Evolutionary conservation across 169 alveolate genomes (phyloP).

Genomic region (Theileria equi): DNA sequence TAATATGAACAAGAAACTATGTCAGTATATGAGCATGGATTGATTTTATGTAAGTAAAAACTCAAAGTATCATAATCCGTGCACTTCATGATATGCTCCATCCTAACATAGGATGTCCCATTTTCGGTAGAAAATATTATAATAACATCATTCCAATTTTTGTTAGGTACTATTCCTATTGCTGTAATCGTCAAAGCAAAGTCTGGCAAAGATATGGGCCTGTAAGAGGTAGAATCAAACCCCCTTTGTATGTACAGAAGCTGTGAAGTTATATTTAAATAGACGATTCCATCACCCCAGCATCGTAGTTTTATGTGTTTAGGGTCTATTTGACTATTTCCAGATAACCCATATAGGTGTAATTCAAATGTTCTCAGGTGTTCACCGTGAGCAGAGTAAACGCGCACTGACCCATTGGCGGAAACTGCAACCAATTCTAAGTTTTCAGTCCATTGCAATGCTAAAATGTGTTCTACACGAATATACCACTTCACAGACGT

Average conservation of each 20-base stretch:
- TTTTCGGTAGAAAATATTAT: constrained; percentile 19
- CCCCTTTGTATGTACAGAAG: constrained; percentile 50
- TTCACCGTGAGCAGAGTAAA: constrained; percentile 57
- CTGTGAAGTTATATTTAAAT: constrained; percentile 28
- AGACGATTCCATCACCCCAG: constrained; percentile 51
- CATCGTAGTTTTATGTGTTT: constrained; percentile 9
- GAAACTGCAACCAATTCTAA: constrained; percentile 42
- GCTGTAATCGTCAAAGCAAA: constrained; percentile 32
- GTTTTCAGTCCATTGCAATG: constrained; percentile 52
- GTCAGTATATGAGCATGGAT: not conserved
- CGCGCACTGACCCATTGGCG: constrained; percentile 54
- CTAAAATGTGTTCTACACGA: constrained; percentile 30
- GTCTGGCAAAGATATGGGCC: constrained; percentile 21
- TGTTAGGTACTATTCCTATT: constrained; percentile 41
- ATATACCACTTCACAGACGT: constrained; percentile 55
- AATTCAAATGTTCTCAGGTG: constrained; percentile 40
- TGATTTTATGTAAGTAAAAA: not conserved
- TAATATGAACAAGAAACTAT: not conserved
- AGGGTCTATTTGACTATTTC: constrained; percentile 2
- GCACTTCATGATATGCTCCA: constrained; percentile 40
- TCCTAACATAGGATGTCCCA: constrained; percentile 25
- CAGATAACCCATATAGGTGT: constrained; percentile 2
- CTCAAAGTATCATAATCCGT: constrained; percentile 6
- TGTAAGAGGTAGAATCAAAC: constrained; percentile 20
- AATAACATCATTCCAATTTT: constrained; percentile 27